Percentiles rank a stretch among this genome's conserved stretches.
These are phyloP conservation scores for Cryomyces minteri DNA, from an alignment of 495 filamentous ascomycete genomes.

Conservation along the genomic window DNA sequence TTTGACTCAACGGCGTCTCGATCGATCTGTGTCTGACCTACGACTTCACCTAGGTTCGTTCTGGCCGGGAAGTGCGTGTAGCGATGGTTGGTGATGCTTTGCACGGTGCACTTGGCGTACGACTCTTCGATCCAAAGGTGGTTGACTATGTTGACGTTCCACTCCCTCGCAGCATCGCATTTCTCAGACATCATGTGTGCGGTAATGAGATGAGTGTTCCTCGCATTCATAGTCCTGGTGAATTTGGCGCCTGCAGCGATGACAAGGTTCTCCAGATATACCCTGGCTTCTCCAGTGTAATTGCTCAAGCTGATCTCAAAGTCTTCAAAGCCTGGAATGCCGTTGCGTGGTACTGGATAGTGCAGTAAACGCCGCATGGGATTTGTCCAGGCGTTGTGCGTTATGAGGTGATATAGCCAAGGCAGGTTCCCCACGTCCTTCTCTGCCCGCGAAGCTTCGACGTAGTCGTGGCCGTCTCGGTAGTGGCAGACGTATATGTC, in stretches of 20 bases:
- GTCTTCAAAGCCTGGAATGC: constrained; percentile 61
- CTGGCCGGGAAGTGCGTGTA: constrained; percentile 70
- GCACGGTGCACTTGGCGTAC: constrained; percentile 68
- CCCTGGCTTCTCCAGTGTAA: constrained; percentile 83
- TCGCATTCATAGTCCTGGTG: constrained; percentile 80
- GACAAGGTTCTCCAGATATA: constrained; percentile 86
- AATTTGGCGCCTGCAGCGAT: constrained; percentile 65
- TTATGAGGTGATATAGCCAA: constrained; percentile 87
- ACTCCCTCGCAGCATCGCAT: constrained; percentile 75
- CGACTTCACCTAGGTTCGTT: constrained; percentile 84
- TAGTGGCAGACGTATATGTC: constrained; percentile 76
- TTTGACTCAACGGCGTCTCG: constrained; percentile 30
- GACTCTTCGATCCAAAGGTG: constrained; percentile 97
- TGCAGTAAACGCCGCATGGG: constrained; percentile 68
- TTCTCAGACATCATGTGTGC: constrained; percentile 80
- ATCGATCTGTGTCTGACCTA: constrained; percentile 66
- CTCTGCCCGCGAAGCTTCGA: constrained; percentile 47
- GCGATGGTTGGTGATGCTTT: constrained; percentile 42
- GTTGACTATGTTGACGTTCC: constrained; percentile 79
- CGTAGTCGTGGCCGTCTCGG: constrained; percentile 63
- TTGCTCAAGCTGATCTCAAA: constrained; percentile 78
- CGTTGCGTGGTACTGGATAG: constrained; percentile 60
- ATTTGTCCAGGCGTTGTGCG: constrained; percentile 69
- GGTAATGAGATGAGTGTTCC: constrained; percentile 91
- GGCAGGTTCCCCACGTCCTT: constrained; percentile 82